Percentiles rank a stretch among this genome's conserved stretches.
phyloP scores from a whole-genome alignment of 176 grass and related monocot species.

The Carex kokanica region DNA sequence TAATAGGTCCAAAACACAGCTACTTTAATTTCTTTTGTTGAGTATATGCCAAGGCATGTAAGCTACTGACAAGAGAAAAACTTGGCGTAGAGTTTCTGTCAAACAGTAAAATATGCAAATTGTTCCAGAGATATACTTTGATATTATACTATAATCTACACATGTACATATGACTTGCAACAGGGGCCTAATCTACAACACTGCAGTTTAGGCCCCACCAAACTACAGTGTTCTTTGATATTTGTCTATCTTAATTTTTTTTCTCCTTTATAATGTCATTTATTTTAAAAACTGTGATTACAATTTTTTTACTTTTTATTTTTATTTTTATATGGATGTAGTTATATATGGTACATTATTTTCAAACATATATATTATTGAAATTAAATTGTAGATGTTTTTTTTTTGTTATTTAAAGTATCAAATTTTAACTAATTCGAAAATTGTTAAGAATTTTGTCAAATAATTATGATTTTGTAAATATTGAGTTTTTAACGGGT shows the following conservation, averaged over 20 bases:
- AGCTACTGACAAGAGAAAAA: neutral
- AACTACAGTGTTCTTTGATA: too few species aligned
- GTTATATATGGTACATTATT: neutral
- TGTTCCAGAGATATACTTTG: neutral
- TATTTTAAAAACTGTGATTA: neutral
- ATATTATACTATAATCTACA: neutral
- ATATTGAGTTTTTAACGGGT: neutral
- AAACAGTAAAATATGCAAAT: conserved; percentile 6
- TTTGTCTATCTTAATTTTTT: neutral
- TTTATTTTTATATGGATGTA: neutral
- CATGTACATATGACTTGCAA: neutral
- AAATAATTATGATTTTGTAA: too few species aligned
- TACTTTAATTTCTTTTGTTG: neutral
- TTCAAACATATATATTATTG: neutral
- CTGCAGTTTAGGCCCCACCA: neutral
- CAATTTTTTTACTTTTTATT: neutral
- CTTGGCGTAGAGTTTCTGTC: neutral
- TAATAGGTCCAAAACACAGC: neutral
- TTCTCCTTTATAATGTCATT: neutral
- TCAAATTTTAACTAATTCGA: neutral
- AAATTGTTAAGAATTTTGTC: neutral
- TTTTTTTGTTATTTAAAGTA: too few species aligned
- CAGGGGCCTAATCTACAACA: neutral
- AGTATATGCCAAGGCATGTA: neutral
- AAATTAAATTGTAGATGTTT: neutral